Evolutionary conservation across 2,329 filamentous ascomycete species (phyloP).

Genomic region (Ceratocystis harringtonii): DNA sequence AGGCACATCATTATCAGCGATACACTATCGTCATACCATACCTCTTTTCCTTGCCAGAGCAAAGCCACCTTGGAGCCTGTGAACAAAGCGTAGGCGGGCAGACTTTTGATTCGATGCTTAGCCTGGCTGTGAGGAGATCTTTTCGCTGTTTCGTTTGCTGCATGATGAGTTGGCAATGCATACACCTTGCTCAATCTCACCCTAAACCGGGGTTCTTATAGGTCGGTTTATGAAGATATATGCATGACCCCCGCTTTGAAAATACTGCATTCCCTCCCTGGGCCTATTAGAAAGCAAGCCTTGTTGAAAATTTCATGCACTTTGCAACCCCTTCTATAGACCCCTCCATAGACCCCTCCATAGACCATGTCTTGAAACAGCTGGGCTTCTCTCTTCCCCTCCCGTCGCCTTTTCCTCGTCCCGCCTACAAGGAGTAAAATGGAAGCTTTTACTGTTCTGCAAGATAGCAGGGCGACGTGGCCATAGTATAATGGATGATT

Average conservation of each 20-base stretch:
- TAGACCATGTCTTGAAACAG: constrained; percentile 5
- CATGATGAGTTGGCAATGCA: constrained; percentile 18
- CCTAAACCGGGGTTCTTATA: constrained; percentile 16
- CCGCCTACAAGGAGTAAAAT: background rate
- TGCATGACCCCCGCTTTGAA: constrained; percentile 14
- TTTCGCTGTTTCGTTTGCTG: constrained; percentile 13
- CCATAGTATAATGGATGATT: background rate
- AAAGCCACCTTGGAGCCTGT: background rate
- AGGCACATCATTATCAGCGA: background rate
- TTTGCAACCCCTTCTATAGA: constrained; percentile 6
- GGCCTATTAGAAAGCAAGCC: constrained; percentile 16
- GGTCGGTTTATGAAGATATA: constrained; percentile 5
- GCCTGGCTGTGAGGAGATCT: background rate
- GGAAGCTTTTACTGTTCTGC: background rate
- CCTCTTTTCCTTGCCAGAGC: background rate
- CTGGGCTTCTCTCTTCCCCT: background rate
- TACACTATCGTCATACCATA: background rate
- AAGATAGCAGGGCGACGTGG: constrained; percentile 1
- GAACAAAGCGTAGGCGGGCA: constrained; percentile 11
- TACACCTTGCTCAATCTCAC: constrained; percentile 15
- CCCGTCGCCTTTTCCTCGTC: background rate
- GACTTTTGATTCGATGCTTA: constrained; percentile 10
- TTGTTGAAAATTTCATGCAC: constrained; percentile 10
- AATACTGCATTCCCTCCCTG: constrained; percentile 1
- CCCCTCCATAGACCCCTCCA: background rate